Evolutionary conservation across 2,329 filamentous ascomycete species (phyloP), one percentile per base, ranked within the genome.

Genomic region (Tolypocladium endophyticum): DNA sequence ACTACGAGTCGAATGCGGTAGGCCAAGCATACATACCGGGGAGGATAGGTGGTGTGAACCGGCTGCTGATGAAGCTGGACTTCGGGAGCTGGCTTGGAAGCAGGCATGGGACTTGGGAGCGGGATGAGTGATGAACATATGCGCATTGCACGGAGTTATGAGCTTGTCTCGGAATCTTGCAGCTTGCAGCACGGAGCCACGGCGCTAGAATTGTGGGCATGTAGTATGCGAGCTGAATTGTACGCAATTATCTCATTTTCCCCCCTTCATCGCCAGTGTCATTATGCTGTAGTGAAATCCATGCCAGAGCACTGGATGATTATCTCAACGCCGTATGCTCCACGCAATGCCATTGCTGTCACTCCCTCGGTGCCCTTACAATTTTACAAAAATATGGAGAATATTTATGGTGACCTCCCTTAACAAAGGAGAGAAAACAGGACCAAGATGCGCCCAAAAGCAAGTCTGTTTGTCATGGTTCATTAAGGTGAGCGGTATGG

Each of bases 31-130:
- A 90, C 70, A 79, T 87, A 36, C 88, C 90, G 1, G 81, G 84
- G 62, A 85, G 88, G 61, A 83, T 90, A 4, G 90, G 90, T 0
- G 89, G 91, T 1, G 85, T 97, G 54, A 91, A 96, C 75, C 80
- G 89, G 61, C 74, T 97, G 69, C 73, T 97, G 70, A 96, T 96
- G 90, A 96, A 96, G 77, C 76, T 97, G 66, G 92, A 96, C 68
- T 85, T 85, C 71, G 83, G 82, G 25, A 80, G 74, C 58, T 85
- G 82, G 82, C 80, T 83, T 63, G 76, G 71, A 6, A 68, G 71
- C 39, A 61, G 65, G 58, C 67, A 67, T 54, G 66, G 67, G n/a
- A 30, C 55, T 3, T 64, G 64, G 56, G 57, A 64, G 6, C 45
- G 9, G 43, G 8, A 45, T 38, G 38, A 55, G 39, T 56, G 33